Percentiles rank a stretch among this genome's conserved stretches.
Conservation (phyloP, 2,329 filamentous ascomycete genomes). For the Pyricularia sp. region DNA sequence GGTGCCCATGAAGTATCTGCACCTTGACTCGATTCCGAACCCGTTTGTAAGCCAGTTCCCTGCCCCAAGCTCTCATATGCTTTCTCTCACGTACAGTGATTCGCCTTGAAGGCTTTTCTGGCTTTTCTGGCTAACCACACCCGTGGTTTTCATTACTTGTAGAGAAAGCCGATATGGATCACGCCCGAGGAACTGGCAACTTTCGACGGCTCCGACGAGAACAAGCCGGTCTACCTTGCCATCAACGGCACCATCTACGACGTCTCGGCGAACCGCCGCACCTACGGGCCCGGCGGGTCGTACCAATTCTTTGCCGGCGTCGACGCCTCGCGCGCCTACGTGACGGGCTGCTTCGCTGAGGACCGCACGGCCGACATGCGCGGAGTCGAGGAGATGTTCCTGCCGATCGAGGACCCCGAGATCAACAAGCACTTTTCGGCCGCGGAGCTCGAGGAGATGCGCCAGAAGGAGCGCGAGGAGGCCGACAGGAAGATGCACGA, state of each 20-base stretch:
- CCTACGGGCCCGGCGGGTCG: slow-evolving; percentile 73
- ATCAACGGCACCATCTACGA: slow-evolving; percentile 83
- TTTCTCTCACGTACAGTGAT: not conserved
- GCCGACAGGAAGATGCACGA: slow-evolving; percentile 54
- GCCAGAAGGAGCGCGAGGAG: slow-evolving; percentile 48
- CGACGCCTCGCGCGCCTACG: slow-evolving; percentile 77
- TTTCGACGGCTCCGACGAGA: slow-evolving; percentile 66
- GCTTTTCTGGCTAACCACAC: not conserved
- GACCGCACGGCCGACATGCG: slow-evolving; percentile 75
- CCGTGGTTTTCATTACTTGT: not conserved
- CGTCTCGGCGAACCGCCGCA: slow-evolving; percentile 52
- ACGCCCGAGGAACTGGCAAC: slow-evolving; percentile 60
- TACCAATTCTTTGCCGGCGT: slow-evolving; percentile 80
- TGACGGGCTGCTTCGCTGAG: slow-evolving; percentile 84
- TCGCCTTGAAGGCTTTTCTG: not conserved
- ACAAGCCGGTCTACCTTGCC: slow-evolving; percentile 75
- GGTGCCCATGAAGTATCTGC: slow-evolving; percentile 49
- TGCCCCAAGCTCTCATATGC: not conserved
- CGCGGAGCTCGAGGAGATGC: slow-evolving; percentile 37
- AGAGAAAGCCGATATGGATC: slow-evolving; percentile 46
- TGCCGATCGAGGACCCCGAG: slow-evolving; percentile 48
- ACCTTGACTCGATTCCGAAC: slow-evolving; percentile 42
- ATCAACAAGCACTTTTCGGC: slow-evolving; percentile 47
- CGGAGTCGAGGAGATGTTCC: slow-evolving; percentile 76
- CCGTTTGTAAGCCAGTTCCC: slow-evolving; percentile 39